Percentiles rank a stretch among this genome's conserved stretches.
Evolutionary conservation across 2,329 filamentous ascomycete species (phyloP).

Genomic region (Tricladium varicosporioides): DNA sequence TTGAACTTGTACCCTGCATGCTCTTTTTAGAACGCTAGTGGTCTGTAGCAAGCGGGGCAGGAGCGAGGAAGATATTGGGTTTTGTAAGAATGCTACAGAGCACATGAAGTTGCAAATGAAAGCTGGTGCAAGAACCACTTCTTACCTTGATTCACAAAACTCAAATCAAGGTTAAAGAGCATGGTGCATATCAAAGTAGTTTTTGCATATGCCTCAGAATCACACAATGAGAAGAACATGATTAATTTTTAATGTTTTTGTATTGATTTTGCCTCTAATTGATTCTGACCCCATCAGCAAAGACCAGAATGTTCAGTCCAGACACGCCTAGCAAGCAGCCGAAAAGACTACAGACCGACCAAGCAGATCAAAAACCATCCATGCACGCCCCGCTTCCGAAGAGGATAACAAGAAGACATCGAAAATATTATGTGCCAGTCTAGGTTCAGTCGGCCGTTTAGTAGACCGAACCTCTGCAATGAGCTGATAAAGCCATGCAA

Average conservation of each 20-base stretch:
- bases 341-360: constrained; percentile 2
- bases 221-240: too few relatives aligned
- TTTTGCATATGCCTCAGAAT: too few relatives aligned
- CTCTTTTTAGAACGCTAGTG: too few relatives aligned
- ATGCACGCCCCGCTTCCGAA: constrained; percentile 12
- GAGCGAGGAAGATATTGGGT: too few relatives aligned
- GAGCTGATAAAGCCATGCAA: constrained; percentile 20
- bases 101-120: too few relatives aligned
- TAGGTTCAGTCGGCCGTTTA: constrained; percentile 7
- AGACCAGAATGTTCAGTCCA: constrained; percentile 1
- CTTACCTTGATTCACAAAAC: too few relatives aligned
- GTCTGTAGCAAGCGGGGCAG: too few relatives aligned
- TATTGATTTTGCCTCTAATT: background rate
- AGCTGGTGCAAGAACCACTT: too few relatives aligned
- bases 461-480: constrained; percentile 12
- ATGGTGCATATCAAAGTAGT: too few relatives aligned
- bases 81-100: too few relatives aligned
- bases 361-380: constrained; percentile 15
- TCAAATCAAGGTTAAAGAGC: too few relatives aligned
- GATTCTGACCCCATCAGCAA: constrained; percentile 1
- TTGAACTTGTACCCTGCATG: too few relatives aligned
- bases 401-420: constrained; percentile 17
- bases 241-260: background rate
- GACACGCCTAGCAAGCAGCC: constrained; percentile 9
- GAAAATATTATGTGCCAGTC: constrained; percentile 17